Percentiles rank a stretch among this genome's conserved stretches.
Conservation (phyloP, 495 filamentous ascomycete species). For the Annulohypoxylon maeteangense region DNA sequence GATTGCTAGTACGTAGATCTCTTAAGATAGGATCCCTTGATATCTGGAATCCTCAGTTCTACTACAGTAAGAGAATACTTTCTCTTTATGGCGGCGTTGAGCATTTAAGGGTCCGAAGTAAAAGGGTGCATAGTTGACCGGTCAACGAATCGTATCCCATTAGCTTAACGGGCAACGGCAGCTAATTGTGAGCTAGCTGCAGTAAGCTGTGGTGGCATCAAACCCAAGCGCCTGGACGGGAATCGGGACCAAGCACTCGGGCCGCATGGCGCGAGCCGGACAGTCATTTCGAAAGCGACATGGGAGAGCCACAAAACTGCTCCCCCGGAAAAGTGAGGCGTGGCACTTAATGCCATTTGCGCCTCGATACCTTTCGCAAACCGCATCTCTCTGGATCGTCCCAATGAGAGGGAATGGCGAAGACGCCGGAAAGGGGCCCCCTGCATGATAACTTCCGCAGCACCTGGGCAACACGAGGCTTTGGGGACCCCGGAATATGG, state of each 20-base stretch:
- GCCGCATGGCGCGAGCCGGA: constrained; percentile 38
- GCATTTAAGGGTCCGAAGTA: neutral
- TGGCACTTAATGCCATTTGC: constrained; percentile 14
- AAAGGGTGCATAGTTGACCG: constrained; percentile 11
- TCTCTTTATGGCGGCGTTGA: neutral
- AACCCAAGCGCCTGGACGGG: constrained; percentile 37
- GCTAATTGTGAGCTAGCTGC: constrained; percentile 17
- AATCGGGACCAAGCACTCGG: constrained; percentile 36
- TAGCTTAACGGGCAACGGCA: constrained; percentile 20
- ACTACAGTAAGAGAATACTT: neutral
- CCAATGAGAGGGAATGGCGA: constrained; percentile 31
- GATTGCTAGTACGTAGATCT: neutral
- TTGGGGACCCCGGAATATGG: constrained; percentile 19
- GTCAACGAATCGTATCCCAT: constrained; percentile 10
- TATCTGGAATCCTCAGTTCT: neutral
- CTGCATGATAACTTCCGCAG: constrained; percentile 40
- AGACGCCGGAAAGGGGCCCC: constrained; percentile 25
- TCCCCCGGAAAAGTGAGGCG: constrained; percentile 39
- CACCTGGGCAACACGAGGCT: constrained; percentile 29
- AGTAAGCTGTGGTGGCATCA: constrained; percentile 23
- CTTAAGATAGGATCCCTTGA: constrained; percentile 1
- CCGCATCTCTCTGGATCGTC: constrained; percentile 25
- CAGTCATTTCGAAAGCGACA: constrained; percentile 21
- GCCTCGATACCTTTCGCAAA: constrained; percentile 34
- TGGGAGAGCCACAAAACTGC: constrained; percentile 15